Conservation (phyloP, 1,284 basidiomycete genomes). For the Ustilago trichophora region DNA sequence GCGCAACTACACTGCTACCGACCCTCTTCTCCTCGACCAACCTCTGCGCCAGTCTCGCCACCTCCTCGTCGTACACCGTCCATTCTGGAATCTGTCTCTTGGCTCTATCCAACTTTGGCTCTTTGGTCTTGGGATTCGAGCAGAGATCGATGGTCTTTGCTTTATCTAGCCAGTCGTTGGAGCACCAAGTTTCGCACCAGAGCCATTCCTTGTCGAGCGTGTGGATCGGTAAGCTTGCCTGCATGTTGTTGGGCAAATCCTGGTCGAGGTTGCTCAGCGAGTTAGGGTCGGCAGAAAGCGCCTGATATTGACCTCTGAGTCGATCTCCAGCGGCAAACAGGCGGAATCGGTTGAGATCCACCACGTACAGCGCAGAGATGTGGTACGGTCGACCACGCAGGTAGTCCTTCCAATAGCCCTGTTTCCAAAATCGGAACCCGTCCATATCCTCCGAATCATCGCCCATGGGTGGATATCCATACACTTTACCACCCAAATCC, state of each 20-base stretch:
- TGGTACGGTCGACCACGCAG: slow-evolving; percentile 50
- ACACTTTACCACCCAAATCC: slow-evolving; percentile 77
- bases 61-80: slow-evolving; percentile 82
- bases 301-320: slow-evolving; percentile 89
- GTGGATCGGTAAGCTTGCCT: slow-evolving; percentile 55
- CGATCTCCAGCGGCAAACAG: slow-evolving; percentile 78
- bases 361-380: slow-evolving; percentile 83
- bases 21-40: slow-evolving; percentile 42
- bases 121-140: slow-evolving; percentile 73
- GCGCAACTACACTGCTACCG: slow-evolving; percentile 29
- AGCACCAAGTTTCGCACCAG: slow-evolving; percentile 67
- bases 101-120: slow-evolving; percentile 91
- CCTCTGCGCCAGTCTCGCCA: slow-evolving; percentile 63
- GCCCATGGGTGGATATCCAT: slow-evolving; percentile 92
- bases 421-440: slow-evolving; percentile 98
- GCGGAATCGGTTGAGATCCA: slow-evolving; percentile 94
- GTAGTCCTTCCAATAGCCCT: slow-evolving; percentile 69
- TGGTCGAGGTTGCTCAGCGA: slow-evolving; percentile 95
- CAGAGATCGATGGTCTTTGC: slow-evolving; percentile 66
- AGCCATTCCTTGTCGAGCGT: slow-evolving; percentile 63
- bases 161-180: slow-evolving; percentile 48
- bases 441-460: slow-evolving; percentile 92
- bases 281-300: slow-evolving; percentile 88
- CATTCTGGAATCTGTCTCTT: slow-evolving; percentile 91
- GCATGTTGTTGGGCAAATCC: slow-evolving; percentile 66